phyloP scores from a whole-genome alignment of 148 eudicot genomes.

The Beta vulgaris region DNA sequence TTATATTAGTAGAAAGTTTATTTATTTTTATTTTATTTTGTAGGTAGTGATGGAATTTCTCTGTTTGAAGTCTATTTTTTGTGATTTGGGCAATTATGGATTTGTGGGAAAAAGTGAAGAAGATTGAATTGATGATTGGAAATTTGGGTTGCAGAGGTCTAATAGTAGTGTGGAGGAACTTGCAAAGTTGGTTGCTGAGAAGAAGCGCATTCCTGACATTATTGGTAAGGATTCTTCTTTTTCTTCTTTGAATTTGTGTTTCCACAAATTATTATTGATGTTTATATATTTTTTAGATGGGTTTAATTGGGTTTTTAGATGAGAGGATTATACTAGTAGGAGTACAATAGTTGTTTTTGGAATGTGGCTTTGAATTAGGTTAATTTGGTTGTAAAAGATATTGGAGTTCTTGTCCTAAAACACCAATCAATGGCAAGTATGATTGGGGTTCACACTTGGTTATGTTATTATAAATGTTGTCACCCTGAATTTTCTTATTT shows the following conservation, averaged over 20 bases:
- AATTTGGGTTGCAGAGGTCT: slow-evolving; percentile 43
- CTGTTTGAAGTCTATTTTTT: too few species aligned
- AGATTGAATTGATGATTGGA: neutral
- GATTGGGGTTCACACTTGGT: neutral
- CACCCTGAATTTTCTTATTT: neutral
- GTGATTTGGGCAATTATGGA: neutral
- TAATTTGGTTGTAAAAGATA: neutral
- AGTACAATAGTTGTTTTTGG: neutral
- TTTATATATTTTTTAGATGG: neutral
- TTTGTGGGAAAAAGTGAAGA: neutral
- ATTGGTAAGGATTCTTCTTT: slow-evolving; percentile 55
- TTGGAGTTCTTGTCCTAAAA: neutral
- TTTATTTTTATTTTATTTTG: neutral
- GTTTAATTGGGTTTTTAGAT: neutral
- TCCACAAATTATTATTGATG: too few species aligned
- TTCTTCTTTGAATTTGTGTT: neutral
- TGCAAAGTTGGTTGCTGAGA: slow-evolving; percentile 64
- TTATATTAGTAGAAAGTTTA: neutral
- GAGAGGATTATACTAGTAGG: neutral
- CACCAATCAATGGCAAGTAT: neutral
- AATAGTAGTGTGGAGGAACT: slow-evolving; percentile 71
- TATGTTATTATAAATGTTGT: neutral
- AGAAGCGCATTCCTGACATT: slow-evolving; percentile 82
- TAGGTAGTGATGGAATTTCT: neutral
- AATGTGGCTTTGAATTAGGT: neutral